phyloP scores from a whole-genome alignment of 192 early-diverging fungal species.

The Fimicolochytrium jonesii region DNA sequence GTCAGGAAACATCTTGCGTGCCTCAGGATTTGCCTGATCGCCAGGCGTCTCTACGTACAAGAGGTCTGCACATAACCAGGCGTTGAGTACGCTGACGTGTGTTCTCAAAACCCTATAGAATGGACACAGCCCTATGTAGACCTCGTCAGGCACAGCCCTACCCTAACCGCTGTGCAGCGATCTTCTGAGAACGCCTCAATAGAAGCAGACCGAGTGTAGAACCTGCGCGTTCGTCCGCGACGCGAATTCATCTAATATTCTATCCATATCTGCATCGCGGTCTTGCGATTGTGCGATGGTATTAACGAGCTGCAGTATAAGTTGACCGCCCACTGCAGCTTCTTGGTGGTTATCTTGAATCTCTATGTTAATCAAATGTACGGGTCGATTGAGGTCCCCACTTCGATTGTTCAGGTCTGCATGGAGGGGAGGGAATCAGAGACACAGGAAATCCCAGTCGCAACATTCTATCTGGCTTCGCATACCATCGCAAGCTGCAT shows the following conservation, averaged over 20 bases:
- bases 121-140: too few species aligned
- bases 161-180: too few species aligned
- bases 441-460: background rate
- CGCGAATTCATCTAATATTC: conserved; percentile 72
- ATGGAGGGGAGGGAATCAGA: too few species aligned
- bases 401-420: conserved; percentile 73
- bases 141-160: too few species aligned
- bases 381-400: conserved; percentile 54
- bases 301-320: conserved; percentile 76
- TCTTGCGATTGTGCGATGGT: conserved; percentile 55
- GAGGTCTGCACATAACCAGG: too few species aligned
- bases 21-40: too few species aligned
- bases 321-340: conserved; percentile 75
- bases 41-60: too few species aligned
- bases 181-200: too few species aligned
- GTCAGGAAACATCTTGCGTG: too few species aligned
- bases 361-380: conserved; percentile 94
- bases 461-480: too few species aligned
- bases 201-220: conserved; percentile 38
- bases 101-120: too few species aligned
- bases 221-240: conserved; percentile 38
- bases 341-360: conserved; percentile 94
- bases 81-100: too few species aligned
- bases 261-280: conserved; percentile 81
- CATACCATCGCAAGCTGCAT: conserved; percentile 85